These are phyloP conservation scores for Mortierella polycephala DNA, from an alignment of 371 early-diverging fungal species.

Conservation along the genomic window DNA sequence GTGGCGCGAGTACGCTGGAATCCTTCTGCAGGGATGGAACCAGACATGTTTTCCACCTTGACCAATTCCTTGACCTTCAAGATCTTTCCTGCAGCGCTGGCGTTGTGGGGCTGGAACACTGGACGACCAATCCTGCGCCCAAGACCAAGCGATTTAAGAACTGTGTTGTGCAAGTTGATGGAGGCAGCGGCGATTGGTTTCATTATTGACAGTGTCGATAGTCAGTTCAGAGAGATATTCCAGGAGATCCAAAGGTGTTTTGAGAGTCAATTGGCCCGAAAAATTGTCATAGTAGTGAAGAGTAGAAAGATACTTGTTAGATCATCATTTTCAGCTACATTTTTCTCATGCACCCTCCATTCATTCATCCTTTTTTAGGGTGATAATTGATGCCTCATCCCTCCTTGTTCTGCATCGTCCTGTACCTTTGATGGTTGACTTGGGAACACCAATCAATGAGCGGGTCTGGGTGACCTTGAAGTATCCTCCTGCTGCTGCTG, in stretches of 20 bases:
- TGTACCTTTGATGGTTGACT: slow-evolving; percentile 59
- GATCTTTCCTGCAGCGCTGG: slow-evolving; percentile 78
- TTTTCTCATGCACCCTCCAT: no score
- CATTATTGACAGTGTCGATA: no score
- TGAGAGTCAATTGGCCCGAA: no score
- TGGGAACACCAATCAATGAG: slow-evolving; percentile 69
- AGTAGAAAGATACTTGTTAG: no score
- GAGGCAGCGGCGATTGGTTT: no score
- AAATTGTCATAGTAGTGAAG: no score
- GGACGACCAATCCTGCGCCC: slow-evolving; percentile 64
- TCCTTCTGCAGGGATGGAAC: slow-evolving; percentile 61
- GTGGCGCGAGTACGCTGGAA: slow-evolving; percentile 57
- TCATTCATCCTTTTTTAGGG: neutral
- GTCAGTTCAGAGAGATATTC: no score
- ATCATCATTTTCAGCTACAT: no score
- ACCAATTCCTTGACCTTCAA: slow-evolving; percentile 86
- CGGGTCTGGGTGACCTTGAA: slow-evolving; percentile 70
- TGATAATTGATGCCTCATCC: neutral
- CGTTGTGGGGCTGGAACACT: slow-evolving; percentile 68
- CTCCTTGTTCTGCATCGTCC: neutral
- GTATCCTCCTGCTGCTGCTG: slow-evolving; percentile 56
- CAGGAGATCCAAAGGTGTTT: neutral
- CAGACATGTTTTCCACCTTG: slow-evolving; percentile 72
- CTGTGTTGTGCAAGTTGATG: slow-evolving; percentile 20
- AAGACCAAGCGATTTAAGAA: slow-evolving; percentile 69